A percentile compares a stretch with the other conserved stretches of the same genome.
Evolutionary conservation across 192 early-diverging fungal species (phyloP).

Genomic region (Rhizophlyctis rosea): DNA sequence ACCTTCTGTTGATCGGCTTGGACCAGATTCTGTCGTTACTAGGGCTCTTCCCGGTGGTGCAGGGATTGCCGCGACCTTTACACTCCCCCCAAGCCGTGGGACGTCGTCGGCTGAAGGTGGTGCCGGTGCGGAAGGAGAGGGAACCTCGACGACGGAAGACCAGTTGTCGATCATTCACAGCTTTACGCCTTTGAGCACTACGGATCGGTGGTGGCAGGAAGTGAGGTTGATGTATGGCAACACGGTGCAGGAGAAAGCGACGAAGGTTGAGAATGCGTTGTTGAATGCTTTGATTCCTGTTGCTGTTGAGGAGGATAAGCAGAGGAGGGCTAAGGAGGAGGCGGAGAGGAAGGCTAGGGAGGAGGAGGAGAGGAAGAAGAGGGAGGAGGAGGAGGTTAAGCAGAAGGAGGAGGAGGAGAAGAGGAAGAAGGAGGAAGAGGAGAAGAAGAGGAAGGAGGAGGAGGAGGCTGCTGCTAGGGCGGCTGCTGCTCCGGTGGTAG

Average conservation of each 20-base stretch:
- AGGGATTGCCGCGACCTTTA: constrained; percentile 1
- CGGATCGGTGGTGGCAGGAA: constrained; percentile 87
- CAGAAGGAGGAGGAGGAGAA: constrained; percentile 63
- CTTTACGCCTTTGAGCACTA: constrained; percentile 64
- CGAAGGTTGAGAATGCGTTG: constrained; percentile 57
- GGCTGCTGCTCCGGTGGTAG: constrained; percentile 13
- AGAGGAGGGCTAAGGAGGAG: constrained; percentile 52
- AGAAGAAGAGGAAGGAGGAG: constrained; percentile 23
- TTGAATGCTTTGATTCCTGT: constrained; percentile 72
- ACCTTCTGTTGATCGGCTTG: constrained; percentile 1
- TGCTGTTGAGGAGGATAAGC: constrained; percentile 58
- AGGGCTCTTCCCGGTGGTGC: constrained; percentile 16
- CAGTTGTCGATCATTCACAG: constrained; percentile 57
- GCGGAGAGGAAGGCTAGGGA: constrained; percentile 42
- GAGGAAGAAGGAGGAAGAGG: constrained; percentile 30
- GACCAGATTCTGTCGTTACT: too few relatives aligned
- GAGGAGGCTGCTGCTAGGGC: constrained; percentile 26
- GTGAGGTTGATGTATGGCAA: constrained; percentile 74
- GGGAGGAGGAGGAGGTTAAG: constrained; percentile 33
- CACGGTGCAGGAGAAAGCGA: constrained; percentile 55
- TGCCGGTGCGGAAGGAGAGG: neutral
- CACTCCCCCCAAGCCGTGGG: neutral
- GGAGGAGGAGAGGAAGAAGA: constrained; percentile 29
- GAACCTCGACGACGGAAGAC: constrained; percentile 15
- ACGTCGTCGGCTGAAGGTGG: neutral